Percentiles rank a stretch among this genome's conserved stretches.
Conservation (phyloP, 2,329 filamentous ascomycete species). For the Aspergillus tamarii region DNA sequence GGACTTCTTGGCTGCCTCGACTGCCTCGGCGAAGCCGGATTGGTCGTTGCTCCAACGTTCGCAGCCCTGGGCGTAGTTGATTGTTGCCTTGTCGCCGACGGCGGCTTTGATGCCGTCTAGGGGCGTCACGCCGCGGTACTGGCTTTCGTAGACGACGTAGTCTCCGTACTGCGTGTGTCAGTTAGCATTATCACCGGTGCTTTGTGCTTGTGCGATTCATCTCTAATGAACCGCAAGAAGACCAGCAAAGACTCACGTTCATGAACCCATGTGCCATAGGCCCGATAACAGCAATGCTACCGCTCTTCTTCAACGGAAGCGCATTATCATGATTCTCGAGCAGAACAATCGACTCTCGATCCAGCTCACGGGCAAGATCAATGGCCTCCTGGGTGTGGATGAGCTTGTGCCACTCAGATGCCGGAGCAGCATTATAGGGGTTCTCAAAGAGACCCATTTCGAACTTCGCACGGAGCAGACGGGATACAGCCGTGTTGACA, state of each 20-base stretch:
- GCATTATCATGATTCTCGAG: constrained; percentile 61
- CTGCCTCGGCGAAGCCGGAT: constrained; percentile 67
- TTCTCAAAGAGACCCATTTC: constrained; percentile 71
- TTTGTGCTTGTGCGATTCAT: background rate
- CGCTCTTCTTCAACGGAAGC: constrained; percentile 63
- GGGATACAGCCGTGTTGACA: constrained; percentile 68
- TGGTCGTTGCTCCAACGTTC: constrained; percentile 73
- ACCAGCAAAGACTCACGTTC: constrained; percentile 56
- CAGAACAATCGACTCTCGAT: constrained; percentile 65
- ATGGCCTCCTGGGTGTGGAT: constrained; percentile 66
- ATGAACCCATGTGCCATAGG: constrained; percentile 74
- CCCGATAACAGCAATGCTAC: constrained; percentile 73
- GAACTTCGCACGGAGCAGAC: constrained; percentile 70
- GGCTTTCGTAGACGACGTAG: constrained; percentile 69
- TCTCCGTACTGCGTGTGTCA: constrained; percentile 63
- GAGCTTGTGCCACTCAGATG: constrained; percentile 58
- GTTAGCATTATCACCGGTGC: background rate
- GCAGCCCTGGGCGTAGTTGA: constrained; percentile 71
- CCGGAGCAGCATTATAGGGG: constrained; percentile 63
- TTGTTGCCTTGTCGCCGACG: constrained; percentile 57
- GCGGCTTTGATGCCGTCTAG: constrained; percentile 68
- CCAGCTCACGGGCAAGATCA: constrained; percentile 63
- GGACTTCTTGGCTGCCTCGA: constrained; percentile 66
- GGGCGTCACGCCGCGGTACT: constrained; percentile 69
- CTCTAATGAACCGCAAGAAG: background rate